Percentiles rank a stretch among this genome's conserved stretches.
These are phyloP conservation scores for Moricandia moricandioides DNA, from an alignment of 345 rosid species.

Conservation along the genomic window DNA sequence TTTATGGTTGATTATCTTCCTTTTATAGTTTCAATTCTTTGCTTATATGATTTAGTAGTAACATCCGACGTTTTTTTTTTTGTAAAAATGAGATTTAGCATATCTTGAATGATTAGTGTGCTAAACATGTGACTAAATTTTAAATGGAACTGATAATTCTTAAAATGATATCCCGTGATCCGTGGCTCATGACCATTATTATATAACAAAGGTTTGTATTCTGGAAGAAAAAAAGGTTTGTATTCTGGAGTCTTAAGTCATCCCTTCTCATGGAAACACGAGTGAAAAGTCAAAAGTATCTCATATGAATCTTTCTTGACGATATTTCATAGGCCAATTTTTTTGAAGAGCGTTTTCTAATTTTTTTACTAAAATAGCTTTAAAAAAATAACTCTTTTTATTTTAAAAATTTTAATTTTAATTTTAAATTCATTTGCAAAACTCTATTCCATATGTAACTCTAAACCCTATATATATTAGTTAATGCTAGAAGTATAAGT, in stretches of 20 bases:
- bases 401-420: too few species aligned
- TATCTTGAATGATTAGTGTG: slow-evolving; percentile 10
- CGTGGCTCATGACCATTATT: slow-evolving; percentile 16
- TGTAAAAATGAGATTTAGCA: neutral
- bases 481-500: too few species aligned
- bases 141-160: neutral
- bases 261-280: slow-evolving; percentile 6
- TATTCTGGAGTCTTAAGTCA: neutral
- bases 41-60: neutral
- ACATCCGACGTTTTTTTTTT: neutral
- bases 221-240: neutral
- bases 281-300: neutral
- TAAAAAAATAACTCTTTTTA: too few species aligned
- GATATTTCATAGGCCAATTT: too few species aligned
- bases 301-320: neutral
- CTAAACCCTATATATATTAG: too few species aligned
- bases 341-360: too few species aligned
- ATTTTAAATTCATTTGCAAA: too few species aligned
- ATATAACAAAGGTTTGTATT: neutral
- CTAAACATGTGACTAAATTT: neutral
- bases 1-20: neutral
- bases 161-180: slow-evolving; percentile 23
- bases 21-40: neutral
- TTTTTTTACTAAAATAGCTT: too few species aligned
- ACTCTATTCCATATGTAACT: too few species aligned